Conservation (phyloP, 2,329 filamentous ascomycete genomes). For the Trichoderma koningii region DNA sequence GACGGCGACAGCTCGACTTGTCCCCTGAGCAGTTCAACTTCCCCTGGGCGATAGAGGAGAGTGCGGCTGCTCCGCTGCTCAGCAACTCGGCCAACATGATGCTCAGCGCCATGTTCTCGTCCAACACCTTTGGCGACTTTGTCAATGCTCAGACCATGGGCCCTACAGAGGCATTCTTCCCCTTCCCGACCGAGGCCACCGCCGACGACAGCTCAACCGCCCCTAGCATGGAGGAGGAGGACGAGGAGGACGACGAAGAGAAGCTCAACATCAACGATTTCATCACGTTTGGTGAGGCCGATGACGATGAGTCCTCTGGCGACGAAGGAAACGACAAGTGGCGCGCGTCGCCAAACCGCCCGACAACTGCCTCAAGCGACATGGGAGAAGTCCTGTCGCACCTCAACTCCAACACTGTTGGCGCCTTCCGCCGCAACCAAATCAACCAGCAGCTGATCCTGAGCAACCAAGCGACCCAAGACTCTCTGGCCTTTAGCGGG, state of each 20-base stretch:
- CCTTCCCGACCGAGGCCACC: constrained; percentile 63
- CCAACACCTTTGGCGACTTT: constrained; percentile 57
- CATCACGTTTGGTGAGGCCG: constrained; percentile 64
- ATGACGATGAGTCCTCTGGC: constrained; percentile 59
- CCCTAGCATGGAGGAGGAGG: constrained; percentile 49
- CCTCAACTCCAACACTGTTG: constrained; percentile 67
- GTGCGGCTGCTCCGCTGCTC: constrained; percentile 59
- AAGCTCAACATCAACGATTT: constrained; percentile 71
- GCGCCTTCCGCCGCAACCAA: constrained; percentile 73
- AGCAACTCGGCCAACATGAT: constrained; percentile 73
- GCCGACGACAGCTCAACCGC: constrained; percentile 51
- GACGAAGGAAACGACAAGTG: constrained; percentile 59
- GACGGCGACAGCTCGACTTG: constrained; percentile 52
- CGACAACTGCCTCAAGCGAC: constrained; percentile 53
- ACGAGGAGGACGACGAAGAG: constrained; percentile 63
- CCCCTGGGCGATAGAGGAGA: constrained; percentile 46
- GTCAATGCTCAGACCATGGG: constrained; percentile 68
- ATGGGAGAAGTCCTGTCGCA: constrained; percentile 55
- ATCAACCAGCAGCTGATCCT: constrained; percentile 63
- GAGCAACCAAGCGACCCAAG: constrained; percentile 61
- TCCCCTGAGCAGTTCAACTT: constrained; percentile 59
- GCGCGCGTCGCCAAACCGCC: constrained; percentile 53
- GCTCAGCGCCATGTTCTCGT: constrained; percentile 71
- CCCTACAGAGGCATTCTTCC: constrained; percentile 74
- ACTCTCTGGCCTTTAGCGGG: constrained; percentile 64